Evolutionary conservation across 1,284 basidiomycete species (phyloP).

Genomic region (Papiliotrema laurentii): DNA sequence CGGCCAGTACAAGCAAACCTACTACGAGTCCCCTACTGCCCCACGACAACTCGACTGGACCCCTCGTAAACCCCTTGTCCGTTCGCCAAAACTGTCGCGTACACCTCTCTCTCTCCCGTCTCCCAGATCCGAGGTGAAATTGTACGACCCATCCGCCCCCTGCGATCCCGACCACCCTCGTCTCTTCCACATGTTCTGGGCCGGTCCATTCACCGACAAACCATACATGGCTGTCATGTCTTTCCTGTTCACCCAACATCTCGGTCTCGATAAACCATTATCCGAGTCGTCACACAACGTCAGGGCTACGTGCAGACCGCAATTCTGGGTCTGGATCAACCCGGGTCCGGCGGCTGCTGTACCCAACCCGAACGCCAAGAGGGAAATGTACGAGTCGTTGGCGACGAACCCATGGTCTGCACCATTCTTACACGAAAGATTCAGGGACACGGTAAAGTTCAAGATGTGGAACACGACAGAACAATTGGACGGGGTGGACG

Average conservation of each 20-base stretch:
- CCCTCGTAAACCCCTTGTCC: slow-evolving; percentile 15
- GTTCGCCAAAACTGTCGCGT: slow-evolving; percentile 26
- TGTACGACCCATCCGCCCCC: slow-evolving; percentile 46
- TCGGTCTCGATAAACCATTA: slow-evolving; percentile 57
- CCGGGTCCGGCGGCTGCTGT: slow-evolving; percentile 62
- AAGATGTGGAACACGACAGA: slow-evolving; percentile 88
- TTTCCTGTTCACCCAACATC: slow-evolving; percentile 75
- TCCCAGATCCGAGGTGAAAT: slow-evolving; percentile 25
- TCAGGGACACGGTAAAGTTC: slow-evolving; percentile 74
- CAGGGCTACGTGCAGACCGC: slow-evolving; percentile 59
- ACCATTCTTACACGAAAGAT: slow-evolving; percentile 74
- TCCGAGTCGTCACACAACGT: slow-evolving; percentile 23
- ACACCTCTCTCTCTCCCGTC: slow-evolving; percentile 32
- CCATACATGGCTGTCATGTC: slow-evolving; percentile 72
- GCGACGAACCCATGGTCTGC: slow-evolving; percentile 75
- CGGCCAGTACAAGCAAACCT: slow-evolving; percentile 63
- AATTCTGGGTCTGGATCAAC: slow-evolving; percentile 87
- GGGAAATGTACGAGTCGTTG: slow-evolving; percentile 64
- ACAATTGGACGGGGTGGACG: slow-evolving; percentile 72
- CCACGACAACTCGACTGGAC: slow-evolving; percentile 21
- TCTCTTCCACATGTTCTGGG: slow-evolving; percentile 82
- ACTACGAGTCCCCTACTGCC: slow-evolving; percentile 52
- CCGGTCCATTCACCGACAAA: slow-evolving; percentile 76
- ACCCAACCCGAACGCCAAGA: slow-evolving; percentile 64
- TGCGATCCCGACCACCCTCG: slow-evolving; percentile 68